phyloP scores from a whole-genome alignment of 768 basidiomycete genomes.

The Phlebiopsis gigantea region DNA sequence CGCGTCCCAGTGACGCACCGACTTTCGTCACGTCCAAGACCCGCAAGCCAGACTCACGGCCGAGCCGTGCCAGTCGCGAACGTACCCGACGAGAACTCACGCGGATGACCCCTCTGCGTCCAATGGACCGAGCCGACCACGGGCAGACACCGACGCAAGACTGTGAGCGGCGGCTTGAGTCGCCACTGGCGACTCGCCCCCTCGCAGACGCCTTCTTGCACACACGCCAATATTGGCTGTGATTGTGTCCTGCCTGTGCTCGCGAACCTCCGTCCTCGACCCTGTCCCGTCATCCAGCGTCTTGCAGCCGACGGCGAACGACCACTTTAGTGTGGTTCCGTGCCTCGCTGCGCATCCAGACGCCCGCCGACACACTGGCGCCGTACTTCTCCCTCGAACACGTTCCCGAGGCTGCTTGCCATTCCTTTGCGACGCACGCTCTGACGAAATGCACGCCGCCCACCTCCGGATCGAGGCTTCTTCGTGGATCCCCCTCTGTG shows the following conservation, averaged over 20 bases:
- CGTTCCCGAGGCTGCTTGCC: constrained; percentile 7
- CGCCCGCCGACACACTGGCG: constrained; percentile 67
- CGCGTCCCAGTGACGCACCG: constrained; percentile 23
- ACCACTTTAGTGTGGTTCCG: constrained; percentile 81
- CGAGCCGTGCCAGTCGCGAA: constrained; percentile 40
- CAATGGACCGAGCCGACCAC: constrained; percentile 13
- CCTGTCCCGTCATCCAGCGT: constrained; percentile 43
- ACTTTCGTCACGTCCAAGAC: constrained; percentile 16
- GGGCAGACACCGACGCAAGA: constrained; percentile 52
- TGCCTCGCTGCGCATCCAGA: constrained; percentile 44
- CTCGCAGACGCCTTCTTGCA: constrained; percentile 52
- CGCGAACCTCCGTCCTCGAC: constrained; percentile 30
- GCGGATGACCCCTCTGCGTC: constrained; percentile 19
- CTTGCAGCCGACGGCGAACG: constrained; percentile 51
- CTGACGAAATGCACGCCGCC: constrained; percentile 18
- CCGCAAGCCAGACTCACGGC: constrained; percentile 43
- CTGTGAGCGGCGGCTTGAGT: constrained; percentile 50
- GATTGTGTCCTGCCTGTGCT: constrained; percentile 5
- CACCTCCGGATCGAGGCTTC: constrained; percentile 13
- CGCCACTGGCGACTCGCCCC: constrained; percentile 47
- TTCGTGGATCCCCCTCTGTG: constrained; percentile 5
- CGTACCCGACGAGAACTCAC: constrained; percentile 1
- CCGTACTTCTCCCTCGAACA: constrained; percentile 29
- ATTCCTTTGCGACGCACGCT: constrained; percentile 20
- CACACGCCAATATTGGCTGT: constrained; percentile 22